A percentile compares a stretch with the other conserved stretches of the same genome.
Conservation (phyloP, 768 basidiomycete species). For the Suillus lakei region DNA sequence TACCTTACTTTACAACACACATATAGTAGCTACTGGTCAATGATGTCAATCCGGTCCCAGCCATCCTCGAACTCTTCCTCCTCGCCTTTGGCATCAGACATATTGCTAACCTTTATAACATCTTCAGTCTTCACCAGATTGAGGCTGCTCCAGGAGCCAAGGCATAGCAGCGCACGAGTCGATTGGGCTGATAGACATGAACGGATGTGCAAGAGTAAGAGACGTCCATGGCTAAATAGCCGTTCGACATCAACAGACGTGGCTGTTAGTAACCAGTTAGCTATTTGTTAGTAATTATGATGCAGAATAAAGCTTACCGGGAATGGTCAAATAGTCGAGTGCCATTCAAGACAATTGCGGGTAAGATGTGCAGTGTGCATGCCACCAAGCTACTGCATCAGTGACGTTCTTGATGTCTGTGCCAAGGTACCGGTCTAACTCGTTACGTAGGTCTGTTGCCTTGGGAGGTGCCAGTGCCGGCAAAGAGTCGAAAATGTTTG, state of each 20-base stretch:
- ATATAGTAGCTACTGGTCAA: too few species aligned
- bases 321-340: slow-evolving; percentile 37
- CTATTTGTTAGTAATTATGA: slow-evolving; percentile 12
- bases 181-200: slow-evolving; percentile 14
- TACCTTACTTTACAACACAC: too few species aligned
- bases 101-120: too few species aligned
- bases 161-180: slow-evolving; percentile 26
- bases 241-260: slow-evolving; percentile 17
- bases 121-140: slow-evolving; percentile 26
- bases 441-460: slow-evolving; percentile 20
- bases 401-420: slow-evolving; percentile 26
- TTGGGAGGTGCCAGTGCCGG: slow-evolving; percentile 25
- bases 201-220: slow-evolving; percentile 10
- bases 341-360: slow-evolving; percentile 40
- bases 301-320: slow-evolving; percentile 30
- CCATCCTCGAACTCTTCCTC: slow-evolving; percentile 5
- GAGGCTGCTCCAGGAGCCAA: slow-evolving; percentile 14
- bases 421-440: slow-evolving; percentile 35
- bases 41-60: slow-evolving; percentile 7
- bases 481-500: slow-evolving; percentile 40
- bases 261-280: slow-evolving; percentile 16
- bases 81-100: slow-evolving; percentile 6
- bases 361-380: slow-evolving; percentile 20
- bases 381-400: slow-evolving; percentile 38
- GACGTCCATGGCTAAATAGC: slow-evolving; percentile 16